These are phyloP conservation scores for Diplodia mutila DNA, from an alignment of 2,329 filamentous ascomycete genomes.

Conservation along the genomic window DNA sequence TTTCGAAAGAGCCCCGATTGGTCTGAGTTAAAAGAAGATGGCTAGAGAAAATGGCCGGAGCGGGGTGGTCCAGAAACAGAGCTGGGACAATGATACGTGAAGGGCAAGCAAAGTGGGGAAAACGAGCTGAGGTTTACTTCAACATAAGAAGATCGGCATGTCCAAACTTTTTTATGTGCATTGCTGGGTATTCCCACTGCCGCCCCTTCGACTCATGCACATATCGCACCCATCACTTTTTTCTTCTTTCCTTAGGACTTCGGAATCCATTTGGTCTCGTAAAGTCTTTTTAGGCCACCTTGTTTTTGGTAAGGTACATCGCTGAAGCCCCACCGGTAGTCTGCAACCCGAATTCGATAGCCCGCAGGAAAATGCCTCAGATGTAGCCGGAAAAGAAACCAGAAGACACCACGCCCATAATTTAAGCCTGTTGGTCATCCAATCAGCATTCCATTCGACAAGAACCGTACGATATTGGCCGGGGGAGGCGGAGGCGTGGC, in stretches of 20 bases:
- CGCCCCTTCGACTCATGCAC: conserved; percentile 19
- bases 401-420: conserved; percentile 19
- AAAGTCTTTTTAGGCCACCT: conserved; percentile 26
- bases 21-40: background rate
- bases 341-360: conserved; percentile 24
- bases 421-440: conserved; percentile 18
- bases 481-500: background rate
- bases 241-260: conserved; percentile 10
- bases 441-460: conserved; percentile 4
- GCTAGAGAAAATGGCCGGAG: background rate
- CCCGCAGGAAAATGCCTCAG: conserved; percentile 26
- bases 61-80: background rate
- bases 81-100: background rate
- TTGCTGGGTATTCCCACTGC: conserved; percentile 25
- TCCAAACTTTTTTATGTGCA: conserved; percentile 24
- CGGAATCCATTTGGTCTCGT: conserved; percentile 24
- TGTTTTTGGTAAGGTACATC: conserved; percentile 27
- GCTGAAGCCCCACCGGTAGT: conserved; percentile 18
- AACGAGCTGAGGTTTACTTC: background rate
- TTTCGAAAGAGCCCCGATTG: background rate
- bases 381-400: conserved; percentile 26
- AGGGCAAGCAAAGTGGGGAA: background rate
- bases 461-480: background rate
- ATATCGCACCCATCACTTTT: conserved; percentile 19
- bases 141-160: conserved; percentile 10